A percentile compares a stretch with the other conserved stretches of the same genome.
phyloP scores from a whole-genome alignment of 129 eudicot species.

The Erigeron canadensis region DNA sequence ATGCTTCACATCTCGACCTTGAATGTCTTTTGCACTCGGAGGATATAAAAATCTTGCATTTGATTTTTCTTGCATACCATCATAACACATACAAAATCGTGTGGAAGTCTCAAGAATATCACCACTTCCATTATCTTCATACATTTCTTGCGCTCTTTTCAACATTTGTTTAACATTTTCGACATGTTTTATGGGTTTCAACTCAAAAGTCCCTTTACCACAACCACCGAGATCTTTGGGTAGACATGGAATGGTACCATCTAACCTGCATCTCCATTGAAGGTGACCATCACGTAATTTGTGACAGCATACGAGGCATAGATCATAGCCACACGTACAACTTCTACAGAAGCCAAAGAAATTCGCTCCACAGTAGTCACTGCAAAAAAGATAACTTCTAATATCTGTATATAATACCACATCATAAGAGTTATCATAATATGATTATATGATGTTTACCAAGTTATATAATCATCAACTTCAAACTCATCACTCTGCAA shows the following conservation, averaged over 20 bases:
- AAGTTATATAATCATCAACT: background rate
- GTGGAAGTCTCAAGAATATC: background rate
- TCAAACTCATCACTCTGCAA: background rate
- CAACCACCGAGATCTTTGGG: conserved; percentile 1
- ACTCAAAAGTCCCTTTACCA: background rate
- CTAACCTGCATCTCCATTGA: background rate
- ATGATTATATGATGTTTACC: background rate
- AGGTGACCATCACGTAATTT: background rate
- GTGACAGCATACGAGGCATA: background rate
- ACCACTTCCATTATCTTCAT: background rate
- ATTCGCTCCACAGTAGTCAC: background rate
- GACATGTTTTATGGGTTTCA: background rate
- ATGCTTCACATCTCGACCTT: background rate
- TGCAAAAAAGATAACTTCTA: background rate
- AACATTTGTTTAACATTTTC: background rate
- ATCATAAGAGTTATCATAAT: background rate
- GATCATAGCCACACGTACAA: conserved; percentile 2
- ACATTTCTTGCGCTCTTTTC: background rate
- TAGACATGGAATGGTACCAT: background rate
- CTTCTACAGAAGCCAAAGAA: background rate
- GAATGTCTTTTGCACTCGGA: background rate
- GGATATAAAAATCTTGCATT: background rate
- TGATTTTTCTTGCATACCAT: background rate
- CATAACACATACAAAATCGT: background rate
- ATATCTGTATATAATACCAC: background rate